phyloP scores from a whole-genome alignment of 108 stramenopile species.

The Asterionellopsis glacialis region DNA sequence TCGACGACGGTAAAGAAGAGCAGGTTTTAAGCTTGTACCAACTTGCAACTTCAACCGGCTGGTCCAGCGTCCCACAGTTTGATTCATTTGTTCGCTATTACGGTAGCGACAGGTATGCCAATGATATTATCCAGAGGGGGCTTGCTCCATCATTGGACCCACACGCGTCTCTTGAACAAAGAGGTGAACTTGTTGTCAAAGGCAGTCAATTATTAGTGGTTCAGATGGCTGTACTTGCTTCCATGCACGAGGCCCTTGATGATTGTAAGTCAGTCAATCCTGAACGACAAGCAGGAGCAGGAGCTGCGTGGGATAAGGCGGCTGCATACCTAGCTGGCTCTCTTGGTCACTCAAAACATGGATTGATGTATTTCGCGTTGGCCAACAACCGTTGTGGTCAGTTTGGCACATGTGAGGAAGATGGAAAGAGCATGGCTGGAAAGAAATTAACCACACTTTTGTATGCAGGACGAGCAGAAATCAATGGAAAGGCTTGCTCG shows the following conservation, averaged over 20 bases:
- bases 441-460: constrained; percentile 47
- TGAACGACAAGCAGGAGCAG: constrained; percentile 10
- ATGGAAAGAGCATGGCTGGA: constrained; percentile 37
- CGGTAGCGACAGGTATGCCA: constrained; percentile 51
- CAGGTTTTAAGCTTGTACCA: constrained; percentile 25
- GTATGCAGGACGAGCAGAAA: constrained; percentile 64
- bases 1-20: constrained; percentile 8
- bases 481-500: constrained; percentile 41
- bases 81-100: constrained; percentile 57
- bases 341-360: constrained; percentile 46
- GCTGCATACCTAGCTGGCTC: constrained; percentile 70
- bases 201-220: constrained; percentile 55
- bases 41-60: constrained; percentile 46
- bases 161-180: constrained; percentile 40
- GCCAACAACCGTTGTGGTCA: constrained; percentile 61
- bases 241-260: constrained; percentile 45
- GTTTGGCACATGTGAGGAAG: constrained; percentile 55
- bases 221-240: constrained; percentile 61
- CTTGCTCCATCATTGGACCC: constrained; percentile 15
- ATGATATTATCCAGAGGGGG: constrained; percentile 52
- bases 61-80: constrained; percentile 63
- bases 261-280: constrained; percentile 31
- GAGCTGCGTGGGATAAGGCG: constrained; percentile 43
- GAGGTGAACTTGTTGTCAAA: constrained; percentile 43
- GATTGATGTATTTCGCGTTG: constrained; percentile 53